Conservation (phyloP, 148 eudicot species). For the Camellia lanceoleosa region DNA sequence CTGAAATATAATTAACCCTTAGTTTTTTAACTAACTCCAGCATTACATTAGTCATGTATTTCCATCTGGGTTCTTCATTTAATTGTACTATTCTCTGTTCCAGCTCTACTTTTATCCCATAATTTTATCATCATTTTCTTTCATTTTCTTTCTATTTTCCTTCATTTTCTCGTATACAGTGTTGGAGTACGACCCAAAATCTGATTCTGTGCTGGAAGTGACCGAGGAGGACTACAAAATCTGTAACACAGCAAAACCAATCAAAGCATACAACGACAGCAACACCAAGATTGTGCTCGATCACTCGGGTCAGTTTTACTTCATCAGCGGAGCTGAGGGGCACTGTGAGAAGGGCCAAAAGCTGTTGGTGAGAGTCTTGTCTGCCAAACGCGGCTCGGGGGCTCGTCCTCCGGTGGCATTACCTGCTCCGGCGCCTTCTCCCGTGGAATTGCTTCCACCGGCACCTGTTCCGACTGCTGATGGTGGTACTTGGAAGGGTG, state of each 20-base stretch:
- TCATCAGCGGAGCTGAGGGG: not conserved
- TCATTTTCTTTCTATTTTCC: not conserved
- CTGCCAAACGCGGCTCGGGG: not conserved
- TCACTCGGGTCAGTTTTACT: not conserved
- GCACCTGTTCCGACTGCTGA: not conserved
- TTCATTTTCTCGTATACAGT: not conserved
- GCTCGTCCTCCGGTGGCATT: not conserved
- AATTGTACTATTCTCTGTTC: too few relatives aligned
- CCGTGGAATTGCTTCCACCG: not conserved
- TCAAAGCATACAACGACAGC: not conserved
- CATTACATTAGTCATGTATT: too few relatives aligned
- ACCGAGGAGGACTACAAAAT: not conserved
- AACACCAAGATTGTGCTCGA: not conserved
- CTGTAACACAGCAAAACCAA: not conserved
- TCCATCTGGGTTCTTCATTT: too few relatives aligned
- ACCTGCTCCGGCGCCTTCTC: not conserved
- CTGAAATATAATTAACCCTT: too few relatives aligned
- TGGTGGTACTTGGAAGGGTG: not conserved
- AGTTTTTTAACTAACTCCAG: too few relatives aligned
- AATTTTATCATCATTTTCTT: not conserved
- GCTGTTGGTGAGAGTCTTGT: slow-evolving; percentile 4
- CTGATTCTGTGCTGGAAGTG: slow-evolving; percentile 2
- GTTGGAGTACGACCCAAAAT: slow-evolving; percentile 12
- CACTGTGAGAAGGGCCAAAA: not conserved
- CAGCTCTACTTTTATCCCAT: too few relatives aligned